Conservation (phyloP, 129 eudicot species). For the Pulicaria dysenterica region DNA sequence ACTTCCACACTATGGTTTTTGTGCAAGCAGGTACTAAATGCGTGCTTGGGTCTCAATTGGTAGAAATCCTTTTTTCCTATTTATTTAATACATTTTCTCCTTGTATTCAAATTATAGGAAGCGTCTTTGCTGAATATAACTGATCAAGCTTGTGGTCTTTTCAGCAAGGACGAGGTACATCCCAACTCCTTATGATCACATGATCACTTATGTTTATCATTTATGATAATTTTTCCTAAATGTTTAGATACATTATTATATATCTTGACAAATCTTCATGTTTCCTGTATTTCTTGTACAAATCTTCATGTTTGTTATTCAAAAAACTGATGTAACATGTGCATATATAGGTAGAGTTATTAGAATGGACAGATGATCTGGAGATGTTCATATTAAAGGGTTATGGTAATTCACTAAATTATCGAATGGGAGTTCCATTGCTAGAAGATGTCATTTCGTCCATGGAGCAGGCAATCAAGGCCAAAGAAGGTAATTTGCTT, state of each 20-base stretch:
- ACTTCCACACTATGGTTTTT: conserved; percentile 82
- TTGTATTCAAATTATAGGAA: conserved; percentile 54
- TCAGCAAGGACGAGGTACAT: conserved; percentile 79
- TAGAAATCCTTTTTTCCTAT: background rate
- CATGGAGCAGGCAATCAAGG: conserved; percentile 88
- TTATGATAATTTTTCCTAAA: conserved; percentile 3
- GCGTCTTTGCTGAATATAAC: conserved; percentile 72
- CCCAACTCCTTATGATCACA: background rate
- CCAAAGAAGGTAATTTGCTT: conserved; percentile 64
- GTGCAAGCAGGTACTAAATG: conserved; percentile 77
- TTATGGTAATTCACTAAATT: conserved; percentile 88
- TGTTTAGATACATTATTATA: conserved; percentile 15
- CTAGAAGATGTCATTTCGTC: conserved; percentile 83
- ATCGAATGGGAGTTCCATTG: conserved; percentile 96
- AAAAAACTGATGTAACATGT: conserved; percentile 19
- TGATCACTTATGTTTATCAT: conserved; percentile 9
- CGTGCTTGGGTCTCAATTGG: background rate
- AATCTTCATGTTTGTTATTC: background rate
- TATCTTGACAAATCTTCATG: conserved; percentile 5
- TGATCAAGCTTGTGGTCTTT: conserved; percentile 90
- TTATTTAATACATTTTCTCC: background rate
- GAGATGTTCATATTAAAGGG: conserved; percentile 89
- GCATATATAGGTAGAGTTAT: conserved; percentile 52
- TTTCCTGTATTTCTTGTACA: background rate
- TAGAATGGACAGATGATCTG: conserved; percentile 98